These are phyloP conservation scores for Bisporella sp. DNA, from an alignment of 2,329 filamentous ascomycete species.

Conservation along the genomic window DNA sequence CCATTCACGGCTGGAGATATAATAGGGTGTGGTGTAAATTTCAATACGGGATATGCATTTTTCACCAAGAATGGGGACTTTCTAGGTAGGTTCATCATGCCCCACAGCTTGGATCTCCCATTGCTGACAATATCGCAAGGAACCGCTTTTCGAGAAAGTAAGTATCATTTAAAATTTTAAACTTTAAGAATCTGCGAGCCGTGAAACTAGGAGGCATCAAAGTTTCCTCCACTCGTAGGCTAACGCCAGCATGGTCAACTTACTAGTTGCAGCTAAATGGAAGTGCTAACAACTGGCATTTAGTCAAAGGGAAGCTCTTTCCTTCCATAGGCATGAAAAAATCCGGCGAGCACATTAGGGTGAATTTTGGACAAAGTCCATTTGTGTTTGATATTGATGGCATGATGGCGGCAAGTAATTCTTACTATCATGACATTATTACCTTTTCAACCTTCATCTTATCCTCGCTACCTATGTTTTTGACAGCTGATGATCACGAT, in stretches of 20 bases:
- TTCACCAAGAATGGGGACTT: slow-evolving; percentile 59
- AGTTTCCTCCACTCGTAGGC: no score
- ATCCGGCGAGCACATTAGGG: slow-evolving; percentile 51
- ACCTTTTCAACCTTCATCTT: slow-evolving; percentile 2
- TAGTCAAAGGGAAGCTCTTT: slow-evolving; percentile 55
- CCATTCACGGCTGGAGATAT: slow-evolving; percentile 49
- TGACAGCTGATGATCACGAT: no score
- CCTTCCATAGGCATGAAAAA: slow-evolving; percentile 61
- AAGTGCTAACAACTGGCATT: no score
- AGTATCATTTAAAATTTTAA: no score
- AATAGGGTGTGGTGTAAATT: slow-evolving; percentile 62
- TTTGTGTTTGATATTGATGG: slow-evolving; percentile 90
- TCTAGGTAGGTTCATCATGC: slow-evolving; percentile 38
- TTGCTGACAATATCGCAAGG: slow-evolving; percentile 38
- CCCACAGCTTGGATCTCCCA: background rate
- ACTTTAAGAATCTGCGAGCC: no score
- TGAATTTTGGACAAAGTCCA: slow-evolving; percentile 64
- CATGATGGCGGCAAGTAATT: slow-evolving; percentile 62
- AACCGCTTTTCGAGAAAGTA: slow-evolving; percentile 56
- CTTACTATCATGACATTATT: slow-evolving; percentile 2
- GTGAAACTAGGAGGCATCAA: no score
- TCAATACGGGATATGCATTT: slow-evolving; percentile 56
- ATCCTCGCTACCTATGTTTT: no score
- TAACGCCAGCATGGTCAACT: no score
- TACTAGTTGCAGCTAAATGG: no score